Evolutionary conservation across 2,329 filamentous ascomycete genomes (phyloP), one percentile per base, ranked within the genome.

Genomic region (Ophiocordyceps polyrhachis-furcata): DNA sequence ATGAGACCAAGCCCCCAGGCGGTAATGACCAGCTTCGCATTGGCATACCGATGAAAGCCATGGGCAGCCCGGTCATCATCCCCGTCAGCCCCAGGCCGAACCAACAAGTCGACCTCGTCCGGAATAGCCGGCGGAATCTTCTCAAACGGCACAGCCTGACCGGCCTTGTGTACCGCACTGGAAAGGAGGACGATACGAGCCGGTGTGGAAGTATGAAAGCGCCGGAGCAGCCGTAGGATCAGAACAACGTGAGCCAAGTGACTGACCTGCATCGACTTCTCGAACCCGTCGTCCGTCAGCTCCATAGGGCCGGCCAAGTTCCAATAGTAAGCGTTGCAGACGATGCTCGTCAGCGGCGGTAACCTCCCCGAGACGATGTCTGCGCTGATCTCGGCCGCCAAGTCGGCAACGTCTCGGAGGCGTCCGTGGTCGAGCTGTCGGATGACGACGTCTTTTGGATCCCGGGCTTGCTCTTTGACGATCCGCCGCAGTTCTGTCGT

Each of bases 281-380:
- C 40, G 20, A 28, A 41, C 9, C 40, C 40, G 12, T 23, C 40
- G 1, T 11, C 19, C 40, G 20, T 28, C 23, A 23, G 17, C 40
- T 41, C 12, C 14, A 41, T 13, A 3, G 40, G 15, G 4, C 35
- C 35, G n/a, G 8, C 11, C 15, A 38, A 19, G 38, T 48, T 46
- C 47, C 47, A 48, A 31, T 46, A 48, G 44, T 46, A 46, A 15
- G 47, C 47, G 32, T 46, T 48, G 40, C 44, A 48, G 21, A 48
- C 45, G 25, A 48, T 46, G 20, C 44, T 42, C 11, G 21, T 20
- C 21, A 48, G 31, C 21, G 9, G 44, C 12, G 47, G 47, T 23
- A 44, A 38, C 8, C n/a, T 28, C 31, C 47, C 44, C 17, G 20
- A 23, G 20, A 41, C 28, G 23, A 48, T 41, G 7, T 43, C 31